Evolutionary conservation across 2,329 filamentous ascomycete genomes (phyloP), one percentile per base, ranked within the genome.

Genomic region (Coleophoma cylindrospora): DNA sequence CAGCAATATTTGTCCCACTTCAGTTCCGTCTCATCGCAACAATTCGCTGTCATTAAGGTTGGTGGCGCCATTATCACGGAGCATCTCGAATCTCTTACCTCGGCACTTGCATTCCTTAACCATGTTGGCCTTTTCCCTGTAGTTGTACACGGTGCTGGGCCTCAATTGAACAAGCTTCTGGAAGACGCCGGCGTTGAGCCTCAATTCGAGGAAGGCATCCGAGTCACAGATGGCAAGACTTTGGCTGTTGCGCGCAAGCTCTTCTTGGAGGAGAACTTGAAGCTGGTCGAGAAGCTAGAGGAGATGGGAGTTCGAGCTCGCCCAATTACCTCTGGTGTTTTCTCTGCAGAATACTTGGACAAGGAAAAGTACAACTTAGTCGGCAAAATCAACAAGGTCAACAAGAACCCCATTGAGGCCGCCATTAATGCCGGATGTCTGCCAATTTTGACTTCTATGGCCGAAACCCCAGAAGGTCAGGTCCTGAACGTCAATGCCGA

Each of bases 1-100:
- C 89, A 96, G 75, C 92, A 97, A 71, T 97, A 97, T 71, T 84
- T 97, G 52, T 94, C 91, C 59, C 91, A 97, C 68, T 99, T 99
- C 77, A 94, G 87, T 60, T 96, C 91, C 34, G 91, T 96, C 54
- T 94, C 91, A 41, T 95, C 91, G 34, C 91, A 97, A 74, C 91
- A 95, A 66, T 99, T 97, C 69, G 92, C 91, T 59, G 92, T 99
- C 45, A 95, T 99, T 72, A 99, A 99, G 76, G 92, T 97, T 50
- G 94, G 92, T 54, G 94, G 92, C 55, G 94, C 92, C 56, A 96
- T 97, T 64, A 80, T 99, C 63, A 95, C 90, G 53, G 91, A 97
- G 67, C 87, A 96, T 70, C 79, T 97, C 50, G 88, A 96, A 68
- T 91, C 91, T 63, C 82, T 99, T 50, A 95, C 90, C 66, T 86